Evolutionary conservation across 148 eudicot species (phyloP).

Genomic region (Spergularia marina): DNA sequence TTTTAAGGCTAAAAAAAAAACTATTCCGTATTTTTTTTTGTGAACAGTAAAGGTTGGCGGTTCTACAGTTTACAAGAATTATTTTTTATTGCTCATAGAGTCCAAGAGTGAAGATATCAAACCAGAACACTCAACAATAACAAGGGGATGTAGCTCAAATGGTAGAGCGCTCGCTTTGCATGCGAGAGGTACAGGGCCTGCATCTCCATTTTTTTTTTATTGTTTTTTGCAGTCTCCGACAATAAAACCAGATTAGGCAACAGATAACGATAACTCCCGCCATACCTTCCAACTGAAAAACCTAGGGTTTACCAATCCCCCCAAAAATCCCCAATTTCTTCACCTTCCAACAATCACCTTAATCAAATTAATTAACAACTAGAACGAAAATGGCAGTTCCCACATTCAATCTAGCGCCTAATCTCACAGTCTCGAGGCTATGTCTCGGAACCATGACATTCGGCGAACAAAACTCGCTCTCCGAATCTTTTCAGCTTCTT

Average conservation of each 20-base stretch:
- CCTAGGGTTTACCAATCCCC: conserved; percentile 1
- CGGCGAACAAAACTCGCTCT: conserved; percentile 68
- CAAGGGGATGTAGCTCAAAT: conserved; percentile 72
- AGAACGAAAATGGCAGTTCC: conserved; percentile 40
- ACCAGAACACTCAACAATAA: no score
- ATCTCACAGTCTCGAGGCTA: conserved; percentile 61
- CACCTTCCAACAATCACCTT: not conserved
- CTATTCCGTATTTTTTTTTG: no score
- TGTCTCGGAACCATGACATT: conserved; percentile 91
- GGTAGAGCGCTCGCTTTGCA: conserved; percentile 87
- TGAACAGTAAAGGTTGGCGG: no score
- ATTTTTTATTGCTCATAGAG: no score
- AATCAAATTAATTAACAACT: no score
- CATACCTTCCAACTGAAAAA: not conserved
- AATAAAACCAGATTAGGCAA: no score
- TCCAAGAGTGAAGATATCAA: no score
- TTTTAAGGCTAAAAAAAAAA: no score
- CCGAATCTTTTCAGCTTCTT: conserved; percentile 54
- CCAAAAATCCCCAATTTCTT: not conserved
- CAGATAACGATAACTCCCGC: conserved; percentile 16
- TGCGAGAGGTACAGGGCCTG: conserved; percentile 85
- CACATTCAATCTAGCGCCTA: conserved; percentile 57
- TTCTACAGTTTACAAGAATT: no score
- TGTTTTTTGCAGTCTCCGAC: no score
- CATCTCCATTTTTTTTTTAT: conserved; percentile 50